phyloP scores from a whole-genome alignment of 2,329 filamentous ascomycete species.

The Botryotinia convoluta region DNA sequence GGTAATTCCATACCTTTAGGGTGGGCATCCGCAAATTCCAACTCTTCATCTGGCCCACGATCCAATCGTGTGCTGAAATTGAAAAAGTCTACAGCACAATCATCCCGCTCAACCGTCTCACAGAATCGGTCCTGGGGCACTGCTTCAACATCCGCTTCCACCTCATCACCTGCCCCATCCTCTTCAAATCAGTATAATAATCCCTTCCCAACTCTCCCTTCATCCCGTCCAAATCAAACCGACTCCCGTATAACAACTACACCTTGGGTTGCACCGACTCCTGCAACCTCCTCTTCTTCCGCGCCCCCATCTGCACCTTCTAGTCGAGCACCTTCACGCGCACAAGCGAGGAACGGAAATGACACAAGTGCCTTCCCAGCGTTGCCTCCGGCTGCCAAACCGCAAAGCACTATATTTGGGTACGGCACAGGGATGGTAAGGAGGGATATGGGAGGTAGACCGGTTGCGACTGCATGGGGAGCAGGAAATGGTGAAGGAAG shows the following conservation, averaged over 20 bases:
- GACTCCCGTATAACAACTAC: conserved; percentile 36
- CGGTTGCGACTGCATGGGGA: conserved; percentile 28
- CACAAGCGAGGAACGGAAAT: conserved; percentile 10
- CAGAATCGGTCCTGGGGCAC: conserved; percentile 56
- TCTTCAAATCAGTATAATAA: conserved; percentile 41
- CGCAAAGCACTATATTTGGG: conserved; percentile 59
- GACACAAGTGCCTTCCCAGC: conserved; percentile 72
- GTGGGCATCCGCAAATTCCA: conserved; percentile 34
- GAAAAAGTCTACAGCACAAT: conserved; percentile 68
- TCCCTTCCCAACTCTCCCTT: conserved; percentile 46
- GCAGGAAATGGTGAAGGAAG: conserved; percentile 32
- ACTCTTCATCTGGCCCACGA: conserved; percentile 30
- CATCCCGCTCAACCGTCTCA: conserved; percentile 57
- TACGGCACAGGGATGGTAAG: conserved; percentile 57
- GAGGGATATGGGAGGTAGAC: conserved; percentile 46
- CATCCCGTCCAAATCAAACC: conserved; percentile 29
- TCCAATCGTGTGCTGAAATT: conserved; percentile 60
- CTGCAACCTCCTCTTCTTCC: conserved; percentile 37
- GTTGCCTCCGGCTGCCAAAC: conserved; percentile 73
- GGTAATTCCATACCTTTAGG: conserved; percentile 37
- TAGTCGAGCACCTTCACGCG: conserved; percentile 23
- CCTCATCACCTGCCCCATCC: conserved; percentile 19
- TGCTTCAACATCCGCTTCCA: conserved; percentile 32
- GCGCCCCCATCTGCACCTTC: conserved; percentile 28
- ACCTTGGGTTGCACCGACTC: conserved; percentile 39